Evolutionary conservation across 495 filamentous ascomycete genomes (phyloP).

Genomic region (Bacidia rubella): DNA sequence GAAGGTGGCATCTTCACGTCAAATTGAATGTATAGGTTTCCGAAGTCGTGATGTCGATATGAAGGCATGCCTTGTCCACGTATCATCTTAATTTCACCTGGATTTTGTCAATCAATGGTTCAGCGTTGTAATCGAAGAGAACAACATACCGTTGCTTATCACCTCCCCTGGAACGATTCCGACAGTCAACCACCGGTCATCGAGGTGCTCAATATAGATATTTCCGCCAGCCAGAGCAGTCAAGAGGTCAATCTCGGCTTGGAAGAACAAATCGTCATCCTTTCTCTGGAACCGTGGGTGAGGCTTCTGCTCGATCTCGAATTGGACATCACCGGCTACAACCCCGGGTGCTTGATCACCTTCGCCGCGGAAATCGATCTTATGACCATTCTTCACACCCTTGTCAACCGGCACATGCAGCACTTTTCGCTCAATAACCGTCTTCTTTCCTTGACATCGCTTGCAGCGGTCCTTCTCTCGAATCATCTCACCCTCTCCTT

Average conservation of each 20-base stretch:
- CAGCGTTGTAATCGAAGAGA: conserved; percentile 9
- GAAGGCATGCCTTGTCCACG: conserved; percentile 98
- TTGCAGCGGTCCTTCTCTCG: conserved; percentile 95
- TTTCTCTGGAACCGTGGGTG: conserved; percentile 90
- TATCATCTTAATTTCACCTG: conserved; percentile 86
- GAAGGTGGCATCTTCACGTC: conserved; percentile 81
- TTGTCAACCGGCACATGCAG: conserved; percentile 96
- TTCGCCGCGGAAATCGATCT: conserved; percentile 91
- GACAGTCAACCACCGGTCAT: conserved; percentile 90
- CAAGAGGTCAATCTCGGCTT: conserved; percentile 88
- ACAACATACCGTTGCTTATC: conserved; percentile 69
- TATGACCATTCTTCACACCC: conserved; percentile 83
- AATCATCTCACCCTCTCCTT: conserved; percentile 91
- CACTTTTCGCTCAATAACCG: conserved; percentile 89
- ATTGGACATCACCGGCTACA: conserved; percentile 85
- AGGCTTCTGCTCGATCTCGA: conserved; percentile 97
- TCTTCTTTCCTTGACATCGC: conserved; percentile 91
- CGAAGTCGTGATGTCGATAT: conserved; percentile 84
- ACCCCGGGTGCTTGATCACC: conserved; percentile 94
- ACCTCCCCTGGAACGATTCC: conserved; percentile 86
- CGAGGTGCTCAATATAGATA: conserved; percentile 88
- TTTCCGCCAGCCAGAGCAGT: conserved; percentile 85
- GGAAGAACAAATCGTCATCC: conserved; percentile 91
- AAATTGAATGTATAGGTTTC: conserved; percentile 97
- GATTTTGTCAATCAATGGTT: conserved; percentile 16